A percentile compares a stretch with the other conserved stretches of the same genome.
Conservation (phyloP, 176 grass and related monocot species). For the Carex cristatella region DNA sequence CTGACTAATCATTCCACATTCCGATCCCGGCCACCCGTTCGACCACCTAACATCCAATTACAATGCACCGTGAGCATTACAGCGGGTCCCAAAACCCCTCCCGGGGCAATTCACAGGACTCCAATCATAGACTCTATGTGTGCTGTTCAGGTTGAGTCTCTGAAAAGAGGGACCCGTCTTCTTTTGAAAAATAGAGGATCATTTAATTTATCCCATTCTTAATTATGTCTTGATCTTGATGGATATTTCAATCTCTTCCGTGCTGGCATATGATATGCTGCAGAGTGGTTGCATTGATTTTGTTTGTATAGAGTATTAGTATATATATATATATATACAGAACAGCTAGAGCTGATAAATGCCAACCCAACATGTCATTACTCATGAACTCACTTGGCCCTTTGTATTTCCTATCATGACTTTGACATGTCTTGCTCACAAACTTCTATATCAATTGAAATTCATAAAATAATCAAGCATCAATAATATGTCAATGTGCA, state of each 20-base stretch:
- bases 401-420: neutral
- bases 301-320: neutral
- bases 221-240: neutral
- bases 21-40: neutral
- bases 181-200: neutral
- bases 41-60: neutral
- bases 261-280: neutral
- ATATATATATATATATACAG: neutral
- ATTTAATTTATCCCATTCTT: too few species aligned
- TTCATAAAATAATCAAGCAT: neutral
- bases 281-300: neutral
- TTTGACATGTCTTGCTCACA: neutral
- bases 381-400: neutral
- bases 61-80: neutral
- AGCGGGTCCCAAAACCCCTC: neutral
- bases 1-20: neutral
- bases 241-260: neutral
- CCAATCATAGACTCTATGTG: neutral
- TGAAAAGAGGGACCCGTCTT: neutral
- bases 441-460: neutral
- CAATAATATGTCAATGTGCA: neutral
- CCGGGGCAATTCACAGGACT: too few species aligned
- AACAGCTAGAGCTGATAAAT: neutral
- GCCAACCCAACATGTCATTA: neutral
- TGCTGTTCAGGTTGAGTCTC: neutral